Base-by-base conservation (phyloP, 805 yeast species). In the Candida patagonica region DNA sequence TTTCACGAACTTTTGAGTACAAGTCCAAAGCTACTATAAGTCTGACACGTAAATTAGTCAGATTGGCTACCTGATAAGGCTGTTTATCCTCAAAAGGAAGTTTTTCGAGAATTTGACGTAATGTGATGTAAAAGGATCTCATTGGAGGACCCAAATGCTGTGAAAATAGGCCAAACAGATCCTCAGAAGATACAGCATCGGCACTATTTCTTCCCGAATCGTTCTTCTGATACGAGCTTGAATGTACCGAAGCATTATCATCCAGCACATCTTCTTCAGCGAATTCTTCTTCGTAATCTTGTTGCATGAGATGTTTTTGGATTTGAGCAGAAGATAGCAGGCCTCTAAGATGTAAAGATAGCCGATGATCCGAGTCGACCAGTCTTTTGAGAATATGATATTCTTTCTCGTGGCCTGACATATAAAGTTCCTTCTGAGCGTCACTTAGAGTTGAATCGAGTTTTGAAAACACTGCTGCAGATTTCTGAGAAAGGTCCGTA, bases 91-190 rank as follows among this genome's bases (percentile, higher is more conserved):
- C 73, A 50, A 78, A 80, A 2, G 84, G 80, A 2, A 78, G 60
- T 9, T 74, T 78, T 16, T 65, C 63, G 41, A 83, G 55, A 6
- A 82, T 78, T 23, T 74, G 76, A 41, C 74, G 68, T 38, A 82
- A 65, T 0, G 87, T 80, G 50, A 70, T 71, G 1, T 76, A 69
- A 48, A 78, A 76, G 1, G 85, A 75, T 52, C 74, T 74, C 55
- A 80, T 67, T 0, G 88, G 77, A 0, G 94, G 92, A 0, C 87
- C 85, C 33, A 83, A 61, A 49, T 80, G 68, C 46, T 70, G 71
- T 1, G 79, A 77, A 54, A 83, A 83, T 26, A 78, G 52, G 41
- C 78, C 78, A 54, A 81, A 80, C 15, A 82, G 61, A 22, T 34
- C 27, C 4, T 34, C 37, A 12, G 17, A 26, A n/a, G 6, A 15